Evolutionary conservation across 1,284 basidiomycete genomes (phyloP), one percentile per base, ranked within the genome.

Genomic region (Kalmanozyma brasiliensis): DNA sequence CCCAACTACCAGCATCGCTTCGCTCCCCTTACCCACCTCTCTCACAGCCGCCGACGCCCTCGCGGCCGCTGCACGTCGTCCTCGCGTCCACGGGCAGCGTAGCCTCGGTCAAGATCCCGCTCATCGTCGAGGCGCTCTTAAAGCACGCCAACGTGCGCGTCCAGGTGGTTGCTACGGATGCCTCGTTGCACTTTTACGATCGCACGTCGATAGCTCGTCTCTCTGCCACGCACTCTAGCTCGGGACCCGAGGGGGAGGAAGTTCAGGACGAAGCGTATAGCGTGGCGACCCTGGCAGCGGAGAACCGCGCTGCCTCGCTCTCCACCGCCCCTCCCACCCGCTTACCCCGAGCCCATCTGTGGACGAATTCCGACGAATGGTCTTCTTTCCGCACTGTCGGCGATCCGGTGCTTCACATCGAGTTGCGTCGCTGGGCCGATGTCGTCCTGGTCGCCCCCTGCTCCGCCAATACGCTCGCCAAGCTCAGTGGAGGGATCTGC

Each of bases 341-440:
- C 17, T 37, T 29, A 5, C 74, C 73, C 0, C 59, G 78, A 1
- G 60, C 88, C 0, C 84, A 86, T 41, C 88, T 97, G 7, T 98
- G 95, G 95, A 88, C 85, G 1, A 92, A 98, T 82, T 87, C 87
- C 35, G 93, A 98, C 74, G 95, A 98, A 84, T 98, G 95, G 94
- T 85, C 84, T 5, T 45, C 47, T 1, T 88, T 87, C 82, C 89
- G 87, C 68, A 87, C 86, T 63, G 87, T 95, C 37, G 92, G 93
- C 0, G 92, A 98, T 77, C 91, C 94, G 0, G 95, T 98, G 56
- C 85, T 98, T 36, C 95, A 98, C 82, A 98, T 98, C 53, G 94
- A 78, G 85, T 87, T 98, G 0, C 87, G 95, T 6, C 87, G 95
- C 47, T 98, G 95, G 95, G 94, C 94, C 20, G 94, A 98, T 79